Evolutionary conservation across 441 rosid genomes (phyloP).

Genomic region (Mallotus japonicus): DNA sequence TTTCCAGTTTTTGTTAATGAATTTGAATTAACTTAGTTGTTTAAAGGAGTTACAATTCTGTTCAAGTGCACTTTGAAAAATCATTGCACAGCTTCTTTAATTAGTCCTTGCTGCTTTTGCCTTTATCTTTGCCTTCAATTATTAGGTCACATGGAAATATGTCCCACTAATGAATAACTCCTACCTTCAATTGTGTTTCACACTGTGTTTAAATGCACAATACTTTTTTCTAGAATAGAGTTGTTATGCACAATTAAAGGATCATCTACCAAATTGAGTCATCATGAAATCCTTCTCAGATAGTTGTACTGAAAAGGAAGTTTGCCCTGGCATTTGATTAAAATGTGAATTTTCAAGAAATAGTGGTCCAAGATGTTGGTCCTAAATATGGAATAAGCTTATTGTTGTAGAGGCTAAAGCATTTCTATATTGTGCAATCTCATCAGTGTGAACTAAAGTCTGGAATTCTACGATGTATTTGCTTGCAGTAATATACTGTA

Average conservation of each 20-base stretch:
- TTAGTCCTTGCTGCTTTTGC: not conserved
- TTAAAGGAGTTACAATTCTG: constrained; percentile 5
- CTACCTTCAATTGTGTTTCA: not conserved
- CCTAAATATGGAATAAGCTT: too few relatives aligned
- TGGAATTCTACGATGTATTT: not conserved
- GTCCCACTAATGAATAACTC: constrained; percentile 7
- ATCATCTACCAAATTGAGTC: not conserved
- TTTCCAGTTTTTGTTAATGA: not conserved
- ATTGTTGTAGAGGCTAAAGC: not conserved
- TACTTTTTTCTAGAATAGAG: not conserved
- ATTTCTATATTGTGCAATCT: not conserved
- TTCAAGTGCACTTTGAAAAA: too few relatives aligned
- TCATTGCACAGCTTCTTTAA: not conserved
- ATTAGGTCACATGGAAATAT: constrained; percentile 13
- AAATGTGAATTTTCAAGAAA: not conserved
- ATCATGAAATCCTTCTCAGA: constrained; percentile 1
- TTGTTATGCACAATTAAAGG: not conserved
- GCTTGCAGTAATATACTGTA: not conserved
- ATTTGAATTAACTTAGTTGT: not conserved
- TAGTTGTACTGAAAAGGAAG: not conserved
- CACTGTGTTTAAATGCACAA: constrained; percentile 1
- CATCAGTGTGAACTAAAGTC: not conserved
- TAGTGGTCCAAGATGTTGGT: not conserved
- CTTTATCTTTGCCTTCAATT: not conserved
- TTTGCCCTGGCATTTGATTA: not conserved